Base-by-base conservation (phyloP, 163 green algal species). In the Chlorella variabilis region DNA sequence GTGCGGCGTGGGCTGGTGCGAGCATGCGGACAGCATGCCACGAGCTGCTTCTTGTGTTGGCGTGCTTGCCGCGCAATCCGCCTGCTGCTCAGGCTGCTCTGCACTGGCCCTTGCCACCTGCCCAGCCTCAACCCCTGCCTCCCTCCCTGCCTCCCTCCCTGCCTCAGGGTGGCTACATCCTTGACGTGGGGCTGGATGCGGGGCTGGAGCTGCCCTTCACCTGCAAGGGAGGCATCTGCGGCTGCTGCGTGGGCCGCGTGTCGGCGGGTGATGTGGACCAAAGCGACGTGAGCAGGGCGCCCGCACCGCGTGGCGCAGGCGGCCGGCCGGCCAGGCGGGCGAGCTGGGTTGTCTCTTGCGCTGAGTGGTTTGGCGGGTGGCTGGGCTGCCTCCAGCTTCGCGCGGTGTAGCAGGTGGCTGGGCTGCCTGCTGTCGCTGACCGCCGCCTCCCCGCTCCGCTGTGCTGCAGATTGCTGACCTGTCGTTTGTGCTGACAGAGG, bases 131-230 rank as follows among this genome's bases (percentile, higher is more conserved):
- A n/a, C n/a, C n/a, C n/a, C n/a, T n/a, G n/a, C n/a, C n/a, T n/a
- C n/a, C n/a, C n/a, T n/a, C n/a, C n/a, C n/a, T n/a, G n/a, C n/a
- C n/a, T n/a, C n/a, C n/a, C n/a, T n/a, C n/a, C n/a, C n/a, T n/a
- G n/a, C n/a, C n/a, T n/a, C 82, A 91, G 85, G 87, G 92, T 41
- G 88, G 80, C 36, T 95, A 95, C 77, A 92, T 95, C 18, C 78
- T 95, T 25, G 89, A 95, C 71, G 85, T 89, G 48, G 91, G 83
- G 2, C 69, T 93, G 9, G 86, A 93, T 5, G 86, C 86, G 11
- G 91, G 89, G 5, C 56, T 95, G 29, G 91, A 95, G 75, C 85
- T 95, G 58, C 91, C 91, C n/a, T 93, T 88, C 82, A 94, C 90
- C 27, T 95, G 91, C 84, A 75, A 89, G 68, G 88, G 84, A 38